Conservation (phyloP, 108 stramenopile species). For the Nannochloropsis salina region DNA sequence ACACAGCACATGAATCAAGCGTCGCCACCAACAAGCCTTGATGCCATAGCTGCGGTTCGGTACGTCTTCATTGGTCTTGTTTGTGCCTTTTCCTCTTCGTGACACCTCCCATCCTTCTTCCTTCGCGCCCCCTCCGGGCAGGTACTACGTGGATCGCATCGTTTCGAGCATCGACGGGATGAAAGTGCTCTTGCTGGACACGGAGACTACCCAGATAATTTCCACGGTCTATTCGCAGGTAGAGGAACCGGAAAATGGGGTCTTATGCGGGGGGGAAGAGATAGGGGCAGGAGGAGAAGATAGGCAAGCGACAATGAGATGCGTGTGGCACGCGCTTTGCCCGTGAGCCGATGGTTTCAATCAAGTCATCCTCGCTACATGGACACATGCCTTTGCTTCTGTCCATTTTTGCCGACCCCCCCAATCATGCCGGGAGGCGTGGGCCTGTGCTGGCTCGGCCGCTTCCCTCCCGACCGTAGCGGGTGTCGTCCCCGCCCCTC, state of each 20-base stretch:
- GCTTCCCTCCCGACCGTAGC: too few relatives aligned
- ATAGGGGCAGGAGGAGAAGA: background rate
- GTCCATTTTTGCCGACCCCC: too few relatives aligned
- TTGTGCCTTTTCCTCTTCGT: background rate
- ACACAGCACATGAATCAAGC: background rate
- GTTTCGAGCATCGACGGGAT: conserved; percentile 29
- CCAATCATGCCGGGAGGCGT: too few relatives aligned
- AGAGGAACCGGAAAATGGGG: conserved; percentile 44
- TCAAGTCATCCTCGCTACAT: too few relatives aligned
- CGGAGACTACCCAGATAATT: conserved; percentile 41
- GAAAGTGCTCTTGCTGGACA: conserved; percentile 48
- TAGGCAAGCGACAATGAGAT: background rate
- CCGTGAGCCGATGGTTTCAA: too few relatives aligned
- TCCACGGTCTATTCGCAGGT: conserved; percentile 47
- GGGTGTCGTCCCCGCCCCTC: too few relatives aligned
- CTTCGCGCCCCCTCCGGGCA: background rate
- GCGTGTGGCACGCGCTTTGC: too few relatives aligned
- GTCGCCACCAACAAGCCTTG: background rate
- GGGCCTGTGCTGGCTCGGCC: too few relatives aligned
- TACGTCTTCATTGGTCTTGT: background rate
- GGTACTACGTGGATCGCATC: conserved; percentile 17
- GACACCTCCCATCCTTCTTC: background rate
- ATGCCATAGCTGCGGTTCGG: background rate
- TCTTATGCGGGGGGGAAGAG: conserved; percentile 26
- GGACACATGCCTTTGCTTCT: too few relatives aligned